Evolutionary conservation across 1,284 basidiomycete genomes (phyloP), one percentile per base, ranked within the genome.

Genomic region (Austropuccinia psidii): DNA sequence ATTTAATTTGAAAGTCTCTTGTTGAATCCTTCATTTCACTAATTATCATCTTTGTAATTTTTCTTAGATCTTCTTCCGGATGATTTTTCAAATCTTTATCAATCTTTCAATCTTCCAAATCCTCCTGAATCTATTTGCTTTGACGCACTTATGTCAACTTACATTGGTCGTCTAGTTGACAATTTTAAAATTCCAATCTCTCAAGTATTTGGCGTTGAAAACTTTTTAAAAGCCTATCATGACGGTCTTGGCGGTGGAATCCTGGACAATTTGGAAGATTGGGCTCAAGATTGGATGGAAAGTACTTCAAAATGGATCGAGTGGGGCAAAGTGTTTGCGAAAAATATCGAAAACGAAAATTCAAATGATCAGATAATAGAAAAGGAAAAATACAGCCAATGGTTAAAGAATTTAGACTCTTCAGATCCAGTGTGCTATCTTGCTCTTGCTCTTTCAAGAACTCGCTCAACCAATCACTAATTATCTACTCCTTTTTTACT

Each of bases 261-360:
- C 8, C 13, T 21, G 0, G n/a, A 35, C 15, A 54, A 39, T 29
- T 15, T 67, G n/a, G 8, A 41, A 35, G 65, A 55, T 8, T 67
- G 65, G 65, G 65, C 65, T 35, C 37, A 50, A 50, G 49, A 67
- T 33, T 67, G 65, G 65, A 15, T 35, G 9, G 50, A 41, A 19
- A 41, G 21, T 2, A 8, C 45, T 41, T 24, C 21, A 11, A 37
- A 41, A 27, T 67, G 65, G 50, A 21, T 21, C n/a, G 35, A 52
- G 11, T 67, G 65, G 65, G 27, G n/a, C 35, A 39, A 31, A n/a
- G 31, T 35, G n/a, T 9, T 37, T 37, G 24, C 47, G 11, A 13
- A 43, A 11, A 50, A 49, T 15, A 50, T 17, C 11, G 29, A 17
- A n/a, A n/a, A n/a, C 1, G 13, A 49, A 24, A 49, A 7, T 31